Conservation (phyloP, 306 rosid genomes). For the Cicer bijugum region DNA sequence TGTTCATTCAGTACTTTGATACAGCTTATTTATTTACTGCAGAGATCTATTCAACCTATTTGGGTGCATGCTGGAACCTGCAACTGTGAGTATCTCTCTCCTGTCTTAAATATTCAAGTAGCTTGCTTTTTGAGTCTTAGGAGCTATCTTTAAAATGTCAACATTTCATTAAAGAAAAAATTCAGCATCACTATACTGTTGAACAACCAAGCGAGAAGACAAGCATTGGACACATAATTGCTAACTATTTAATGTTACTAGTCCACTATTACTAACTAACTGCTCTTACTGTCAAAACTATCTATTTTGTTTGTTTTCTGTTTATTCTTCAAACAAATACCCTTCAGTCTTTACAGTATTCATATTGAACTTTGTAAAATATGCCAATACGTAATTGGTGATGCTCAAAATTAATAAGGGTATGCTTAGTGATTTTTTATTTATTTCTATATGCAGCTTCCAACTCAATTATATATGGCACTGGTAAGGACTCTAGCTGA, state of each 20-base stretch:
- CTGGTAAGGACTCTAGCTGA: conserved; percentile 59
- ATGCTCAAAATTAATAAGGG: conserved; percentile 18
- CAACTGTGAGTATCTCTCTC: conserved; percentile 69
- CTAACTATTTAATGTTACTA: neutral
- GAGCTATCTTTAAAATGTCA: conserved; percentile 35
- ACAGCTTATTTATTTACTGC: conserved; percentile 47
- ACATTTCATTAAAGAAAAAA: neutral
- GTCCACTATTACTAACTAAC: neutral
- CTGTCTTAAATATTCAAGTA: conserved; percentile 28
- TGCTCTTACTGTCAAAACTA: neutral
- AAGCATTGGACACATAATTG: neutral
- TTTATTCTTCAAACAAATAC: conserved; percentile 17
- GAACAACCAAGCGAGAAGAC: neutral
- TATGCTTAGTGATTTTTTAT: conserved; percentile 41
- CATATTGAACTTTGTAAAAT: conserved; percentile 26
- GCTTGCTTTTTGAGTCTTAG: neutral
- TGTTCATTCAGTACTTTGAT: conserved; percentile 26
- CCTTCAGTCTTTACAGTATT: conserved; percentile 18
- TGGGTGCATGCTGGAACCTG: conserved; percentile 87
- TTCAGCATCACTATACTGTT: neutral
- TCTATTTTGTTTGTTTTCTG: conserved; percentile 14
- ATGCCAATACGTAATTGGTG: conserved; percentile 13
- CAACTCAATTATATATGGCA: conserved; percentile 81
- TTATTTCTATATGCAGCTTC: conserved; percentile 73
- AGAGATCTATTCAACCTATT: conserved; percentile 77